Evolutionary conservation across 306 rosid genomes (phyloP), one percentile per base, ranked within the genome.

Genomic region (Pyrus communis): DNA sequence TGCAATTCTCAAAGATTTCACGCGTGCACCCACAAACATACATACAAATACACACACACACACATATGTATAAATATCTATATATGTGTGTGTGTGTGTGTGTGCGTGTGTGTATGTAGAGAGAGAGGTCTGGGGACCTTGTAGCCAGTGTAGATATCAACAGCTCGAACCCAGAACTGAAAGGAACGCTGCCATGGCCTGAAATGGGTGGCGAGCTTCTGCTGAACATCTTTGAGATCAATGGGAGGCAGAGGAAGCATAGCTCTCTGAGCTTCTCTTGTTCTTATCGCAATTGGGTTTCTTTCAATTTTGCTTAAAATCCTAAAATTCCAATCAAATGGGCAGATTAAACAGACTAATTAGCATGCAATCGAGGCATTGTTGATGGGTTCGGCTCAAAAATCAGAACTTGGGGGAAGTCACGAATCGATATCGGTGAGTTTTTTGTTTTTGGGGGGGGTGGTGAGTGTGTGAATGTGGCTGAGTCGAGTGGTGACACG

Each of bases 141-240:
- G 86, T 95, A 92, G 18, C 97, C 97, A 33, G 96, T 72, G 71
- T 95, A 95, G 74, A 95, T 89, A 79, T 95, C 96, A 71, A 83
- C 84, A 62, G 93, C 93, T 35, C 97, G 97, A 31, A 82, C 87
- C 99, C 99, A 95, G 89, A 95, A 95, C 54, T 88, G 96, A 66
- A 86, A 81, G 27, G 99, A 95, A 61, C 99, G 99, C 43, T 92
- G 89, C 83, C 85, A 89, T 74, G 99, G 99, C 51, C 93, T 89
- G 49, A 90, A 83, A 8, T 87, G 96, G 71, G 74, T 46, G 43
- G 86, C 82, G 40, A 92, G 33, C 59, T 87, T 90, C 13, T 88
- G 88, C 72, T 84, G 92, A 14, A 90, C 66, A 63, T 79, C 92
- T 42, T 84, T 86, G 60, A 90, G 54, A 83, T 90, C 88, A 42